Base-by-base conservation (phyloP, 805 yeast genomes). In the Monosporozyma yasuniensis region DNA sequence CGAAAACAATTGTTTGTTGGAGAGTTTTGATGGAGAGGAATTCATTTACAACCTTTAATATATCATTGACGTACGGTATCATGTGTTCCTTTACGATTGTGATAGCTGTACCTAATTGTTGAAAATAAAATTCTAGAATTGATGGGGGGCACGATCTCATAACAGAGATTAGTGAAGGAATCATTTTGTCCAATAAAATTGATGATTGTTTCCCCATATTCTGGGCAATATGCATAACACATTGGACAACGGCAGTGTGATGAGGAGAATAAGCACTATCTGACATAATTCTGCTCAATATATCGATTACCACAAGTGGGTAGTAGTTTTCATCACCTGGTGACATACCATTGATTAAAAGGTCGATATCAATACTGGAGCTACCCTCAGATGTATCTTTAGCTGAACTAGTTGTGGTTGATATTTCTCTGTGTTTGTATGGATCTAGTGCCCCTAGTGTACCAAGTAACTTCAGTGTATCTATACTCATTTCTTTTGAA, bases 381-480 rank as follows among this genome's bases (percentile, higher is more conserved):
- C 77, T 79, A 3, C 14, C 25, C 14, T 14, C n/a, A 12, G 44
- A 9, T 10, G 23, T 25, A 30, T 66, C 63, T 49, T 67, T 67
- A 1, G 69, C 63, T 14, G 9, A 12, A 12, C 12, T 32, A 14
- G 35, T 21, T 44, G 77, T 80, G 0, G 84, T 77, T 1, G 74
- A 75, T 50, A 87, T 82, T 62, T 90, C 98, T 50, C 96, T 80
- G 57, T 89, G 95, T 61, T 87, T 90, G 63, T 91, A 93, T 1
- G 99, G 99, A 67, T 93, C 99, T 45, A 93, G 71, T 0, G 99
- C 99, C 54, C 99, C 99, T 41, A 93, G 71, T 32, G 90, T 89
- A 61, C 99, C 99, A 50, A 93, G 72, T 22, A 93, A 68, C 55
- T 91, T 76, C 1, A 93, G 96, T 0, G 96, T 85, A 64, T 93